Base-by-base conservation (phyloP, 371 early-diverging fungal species). In the Syncephalastrum racemosum region DNA sequence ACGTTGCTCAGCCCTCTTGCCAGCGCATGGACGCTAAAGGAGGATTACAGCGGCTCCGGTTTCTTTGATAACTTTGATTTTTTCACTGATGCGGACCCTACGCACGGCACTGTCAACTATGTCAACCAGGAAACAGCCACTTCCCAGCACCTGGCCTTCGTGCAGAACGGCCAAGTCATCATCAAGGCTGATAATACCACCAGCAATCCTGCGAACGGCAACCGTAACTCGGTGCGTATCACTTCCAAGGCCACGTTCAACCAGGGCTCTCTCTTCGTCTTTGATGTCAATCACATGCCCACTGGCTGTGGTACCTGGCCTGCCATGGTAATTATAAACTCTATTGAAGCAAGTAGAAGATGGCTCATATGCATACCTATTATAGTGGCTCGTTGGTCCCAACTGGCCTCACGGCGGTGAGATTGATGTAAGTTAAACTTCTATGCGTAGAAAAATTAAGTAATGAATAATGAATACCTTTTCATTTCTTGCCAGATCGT, bases 71-170 rank as follows among this genome's bases (percentile, higher is more conserved):
- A 56, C 12, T 81, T 79, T 24, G 45, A 22, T 16, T 79, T 70
- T 47, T 75, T 70, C 44, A 62, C 59, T 13, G 66, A 22, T 19
- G 25, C 64, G 4, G 81, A 81, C 24, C 79, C 79, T n/a, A 75
- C 77, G 15, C 64, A 79, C 40, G 79, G 81, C 3, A 56, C 62
- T 43, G 81, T 81, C 4, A 23, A 75, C 19, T 81, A 81, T 23
- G 64, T 77, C 3, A 56, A 68, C 42, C 39, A 60, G n/a, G 16
- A 44, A 1, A 62, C 53, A 4, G 81, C 79, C 6, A 42, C 36
- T 12, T 31, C 36, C 36, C 13, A 20, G 23, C 16, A 19, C 19
- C 47, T 60, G 52, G 41, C 52, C 15, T 66, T 40, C 20, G 51
- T 40, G 16, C 56, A 60, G 46, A 52, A 58, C 16, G 41, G 40